phyloP scores from a whole-genome alignment of 306 rosid genomes.

The Hippophae gyantsensis region DNA sequence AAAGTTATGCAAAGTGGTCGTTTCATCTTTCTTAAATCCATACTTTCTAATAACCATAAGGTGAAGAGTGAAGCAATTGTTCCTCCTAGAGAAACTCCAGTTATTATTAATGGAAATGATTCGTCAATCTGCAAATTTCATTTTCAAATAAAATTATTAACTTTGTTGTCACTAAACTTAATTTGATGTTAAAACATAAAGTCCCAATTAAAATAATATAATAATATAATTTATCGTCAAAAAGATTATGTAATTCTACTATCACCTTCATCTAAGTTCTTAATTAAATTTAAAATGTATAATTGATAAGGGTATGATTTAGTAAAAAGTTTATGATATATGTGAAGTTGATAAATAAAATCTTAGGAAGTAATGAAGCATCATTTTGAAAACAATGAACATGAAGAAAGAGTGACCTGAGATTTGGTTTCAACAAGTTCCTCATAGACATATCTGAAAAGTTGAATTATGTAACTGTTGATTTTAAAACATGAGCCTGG shows the following conservation, averaged over 20 bases:
- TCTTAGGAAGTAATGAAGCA: neutral
- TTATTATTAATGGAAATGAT: constrained; percentile 27
- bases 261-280: too few species aligned
- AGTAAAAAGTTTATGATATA: neutral
- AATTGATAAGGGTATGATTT: too few species aligned
- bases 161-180: too few species aligned
- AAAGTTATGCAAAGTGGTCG: constrained; percentile 55
- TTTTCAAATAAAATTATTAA: too few species aligned
- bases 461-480: constrained; percentile 14
- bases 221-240: too few species aligned
- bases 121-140: neutral
- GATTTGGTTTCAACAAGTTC: constrained; percentile 15
- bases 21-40: constrained; percentile 21
- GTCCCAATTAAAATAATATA: too few species aligned
- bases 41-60: constrained; percentile 26
- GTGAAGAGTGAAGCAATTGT: constrained; percentile 59
- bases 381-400: too few species aligned
- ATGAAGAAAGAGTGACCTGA: constrained; percentile 14
- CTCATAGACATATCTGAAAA: constrained; percentile 1
- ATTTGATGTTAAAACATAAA: too few species aligned
- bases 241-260: too few species aligned
- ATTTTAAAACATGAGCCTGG: constrained; percentile 13
- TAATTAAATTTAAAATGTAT: too few species aligned
- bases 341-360: constrained; percentile 17
- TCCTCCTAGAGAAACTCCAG: constrained; percentile 55